Base-by-base conservation (phyloP, 108 stramenopile genomes). In the Nitzschia sp. region DNA sequence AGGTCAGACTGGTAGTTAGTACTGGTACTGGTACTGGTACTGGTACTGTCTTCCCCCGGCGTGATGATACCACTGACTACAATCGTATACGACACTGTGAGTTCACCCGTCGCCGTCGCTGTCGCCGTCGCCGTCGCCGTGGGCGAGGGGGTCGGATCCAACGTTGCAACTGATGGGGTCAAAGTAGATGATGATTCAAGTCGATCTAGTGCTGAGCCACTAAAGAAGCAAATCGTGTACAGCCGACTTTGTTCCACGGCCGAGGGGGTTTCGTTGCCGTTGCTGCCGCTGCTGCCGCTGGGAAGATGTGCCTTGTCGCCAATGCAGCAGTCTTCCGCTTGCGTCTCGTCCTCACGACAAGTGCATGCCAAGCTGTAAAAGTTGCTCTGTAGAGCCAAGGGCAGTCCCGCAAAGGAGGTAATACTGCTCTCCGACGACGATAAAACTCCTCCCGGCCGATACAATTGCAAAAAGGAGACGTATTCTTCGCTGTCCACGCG, bases 231-330 rank as follows among this genome's bases (percentile, higher is more conserved):
- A 29, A 66, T 47, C 34, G 47, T 41, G 45, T 38, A 44, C 8
- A 73, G 46, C 25, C 35, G 48, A 3, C 44, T 45, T 54, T 58
- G 16, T 41, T 73, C 48, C 22, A 17, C 44, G 5, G 31, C 34
- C 2, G 63, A 66, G 25, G 64, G 64, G 22, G 44, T 30, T 25
- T 66, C 64, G 29, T 29, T 50, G 5, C 55, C 15, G n/a, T 17
- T 28, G 17, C 55, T 25, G 3, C 78, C 82, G 17, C 55, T 25
- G 3, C 78, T 79, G 0, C 35, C 28, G n/a, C 31, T 67, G 53
- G 52, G 23, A 22, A 84, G 63, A 35, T 69, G 64, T 22, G 78
- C 77, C 47, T 72, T 65, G 47, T 30, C 36, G 23, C 68, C 70
- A 0, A 70, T 35, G 61, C 79, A 80, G 52, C 82, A 84, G 13